Evolutionary conservation across 305 asterid species (phyloP), one percentile per base, ranked within the genome.

Genomic region (Solanum chacoense): DNA sequence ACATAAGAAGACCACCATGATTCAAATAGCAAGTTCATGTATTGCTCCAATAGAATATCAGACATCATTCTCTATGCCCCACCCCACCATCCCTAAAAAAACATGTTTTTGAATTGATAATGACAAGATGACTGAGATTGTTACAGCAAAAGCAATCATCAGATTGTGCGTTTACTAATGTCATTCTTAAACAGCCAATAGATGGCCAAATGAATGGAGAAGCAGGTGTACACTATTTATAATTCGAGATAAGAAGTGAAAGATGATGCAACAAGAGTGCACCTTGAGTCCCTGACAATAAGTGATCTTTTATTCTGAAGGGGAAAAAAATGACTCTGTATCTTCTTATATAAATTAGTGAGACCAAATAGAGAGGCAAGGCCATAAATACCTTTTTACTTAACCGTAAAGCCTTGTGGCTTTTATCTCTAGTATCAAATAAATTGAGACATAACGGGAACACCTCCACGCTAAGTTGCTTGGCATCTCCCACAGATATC

Each of bases 401-500:
- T 77, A 77, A 36, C 31, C 55, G 9, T 77, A 35, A 76, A 88
- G 88, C 91, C 26, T 87, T 91, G 91, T 93, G 95, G 90, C 94
- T 94, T 90, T 93, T 91, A 92, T 95, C 96, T 85, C 95, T 93
- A 38, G 96, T 90, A 89, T 97, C 99, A 37, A 94, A 89, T 90
- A 97, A 77, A 92, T 90, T 91, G 90, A 97, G 94, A 92, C 93
- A 91, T 32, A 97, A 90, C n/a, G 99, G 99, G 89, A 91, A 95
- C 78, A 96, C 96, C 92, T 97, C 99, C 91, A 97, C 98, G 55
- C 34, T 74, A 63, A 94, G 92, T 90, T 94, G 96, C 94, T 95
- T 96, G 88, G 92, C 92, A 87, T 92, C 96, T 89, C 99, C 99
- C 84, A 92, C 92, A 63, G 94, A 93, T 83, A 97, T 97, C 98